Percentiles rank a stretch among this genome's conserved stretches.
Evolutionary conservation across 805 yeast species (phyloP).

Genomic region (Cyberlindnera subsufficiens): DNA sequence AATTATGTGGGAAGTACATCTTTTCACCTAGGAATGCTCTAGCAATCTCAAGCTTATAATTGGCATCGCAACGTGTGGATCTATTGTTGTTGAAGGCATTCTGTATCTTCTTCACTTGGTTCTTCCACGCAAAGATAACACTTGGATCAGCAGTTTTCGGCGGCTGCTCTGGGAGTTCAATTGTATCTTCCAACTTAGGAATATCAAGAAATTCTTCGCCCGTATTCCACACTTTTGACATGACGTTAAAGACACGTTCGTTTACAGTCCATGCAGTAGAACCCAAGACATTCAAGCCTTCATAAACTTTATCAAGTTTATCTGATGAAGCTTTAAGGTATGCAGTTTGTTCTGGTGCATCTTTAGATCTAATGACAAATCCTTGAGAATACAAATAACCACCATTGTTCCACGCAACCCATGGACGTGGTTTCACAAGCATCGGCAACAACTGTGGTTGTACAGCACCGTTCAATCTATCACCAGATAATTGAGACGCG

Average conservation of each 20-base stretch:
- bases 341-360: constrained; percentile 84
- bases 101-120: constrained; percentile 48
- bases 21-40: constrained; percentile 82
- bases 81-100: constrained; percentile 61
- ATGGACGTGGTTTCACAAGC: constrained; percentile 85
- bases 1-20: constrained; percentile 73
- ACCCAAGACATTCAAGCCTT: constrained; percentile 84
- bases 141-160: constrained; percentile 65
- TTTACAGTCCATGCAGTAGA: constrained; percentile 91
- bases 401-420: constrained; percentile 80
- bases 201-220: constrained; percentile 72
- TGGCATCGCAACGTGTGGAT: constrained; percentile 89
- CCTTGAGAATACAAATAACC: constrained; percentile 71
- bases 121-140: constrained; percentile 62
- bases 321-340: constrained; percentile 82
- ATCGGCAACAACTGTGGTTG: constrained; percentile 90
- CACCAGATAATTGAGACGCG: constrained; percentile 60
- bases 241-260: constrained; percentile 55
- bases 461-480: constrained; percentile 54
- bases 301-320: constrained; percentile 59
- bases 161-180: constrained; percentile 53
- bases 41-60: constrained; percentile 92
- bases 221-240: constrained; percentile 81
- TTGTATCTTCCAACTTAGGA: constrained; percentile 46
- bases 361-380: constrained; percentile 67